Base-by-base conservation (phyloP, 805 yeast species). In the Saturnispora sekii region DNA sequence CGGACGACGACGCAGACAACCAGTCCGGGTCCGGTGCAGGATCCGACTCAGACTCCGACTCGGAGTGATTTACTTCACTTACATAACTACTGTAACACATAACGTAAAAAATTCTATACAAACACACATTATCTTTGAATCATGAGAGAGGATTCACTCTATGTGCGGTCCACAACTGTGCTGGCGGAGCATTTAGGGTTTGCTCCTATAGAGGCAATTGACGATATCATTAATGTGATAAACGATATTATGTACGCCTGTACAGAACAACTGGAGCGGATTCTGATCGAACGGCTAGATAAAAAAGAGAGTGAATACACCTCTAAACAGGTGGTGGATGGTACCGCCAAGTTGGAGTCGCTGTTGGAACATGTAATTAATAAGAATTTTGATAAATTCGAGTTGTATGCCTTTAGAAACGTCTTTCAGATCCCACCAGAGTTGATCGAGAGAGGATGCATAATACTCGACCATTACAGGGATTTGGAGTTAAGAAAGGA, bases 131-230 rank as follows among this genome's bases (percentile, higher is more conserved):
- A 21, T 21, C 26, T 38, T 33, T 29, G 34, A 39, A 35, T 15
- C 5, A 34, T 18, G 44, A 30, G 11, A 2, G 46, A 43, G 32
- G 41, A 37, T 31, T 38, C 32, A 6, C 8, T 50, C 9, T 57
- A 53, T 41, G 36, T 51, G 51, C 42, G 47, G 10, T 48, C 52
- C 1, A 71, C 74, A 8, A 69, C 74, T 36, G 53, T 87, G 14
- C 68, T 89, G 41, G 84, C 95, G 1, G 96, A 88, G 62, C 96
- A 88, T 58, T 65, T 89, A 32, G 95, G 85, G 32, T 85, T 75
- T 55, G 84, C 93, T 7, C 95, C 96, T 0, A 73, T 87, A 9
- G 76, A 89, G 0, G 65, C 88, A 11, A 73, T 89, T 5, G 97
- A 89, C 54, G 95, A 86, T 55, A 81, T 89, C 10, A 85, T 88